Evolutionary conservation across 1,139 yeast species (phyloP).

Genomic region (Wickerhamiella pararugosa): DNA sequence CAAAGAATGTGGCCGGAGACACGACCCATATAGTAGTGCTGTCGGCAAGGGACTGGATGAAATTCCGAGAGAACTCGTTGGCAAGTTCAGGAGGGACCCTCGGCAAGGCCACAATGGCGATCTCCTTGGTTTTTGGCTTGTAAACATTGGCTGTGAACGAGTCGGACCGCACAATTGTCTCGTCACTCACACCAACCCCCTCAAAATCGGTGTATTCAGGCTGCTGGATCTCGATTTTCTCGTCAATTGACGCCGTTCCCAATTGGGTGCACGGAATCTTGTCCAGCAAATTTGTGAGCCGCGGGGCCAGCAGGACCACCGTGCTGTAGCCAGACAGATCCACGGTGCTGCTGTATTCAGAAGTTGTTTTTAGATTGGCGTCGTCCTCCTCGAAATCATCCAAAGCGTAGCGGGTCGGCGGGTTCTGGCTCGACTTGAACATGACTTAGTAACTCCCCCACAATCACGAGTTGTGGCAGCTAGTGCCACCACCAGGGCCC

Average conservation of each 20-base stretch:
- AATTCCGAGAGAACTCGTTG: conserved; percentile 10
- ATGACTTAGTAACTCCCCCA: conserved; percentile 16
- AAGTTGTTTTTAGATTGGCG: conserved; percentile 27
- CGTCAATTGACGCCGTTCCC: conserved; percentile 2
- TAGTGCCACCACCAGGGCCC: not conserved
- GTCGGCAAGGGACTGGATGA: conserved; percentile 6
- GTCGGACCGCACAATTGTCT: not conserved
- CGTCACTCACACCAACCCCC: conserved; percentile 3
- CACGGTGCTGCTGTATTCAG: conserved; percentile 7
- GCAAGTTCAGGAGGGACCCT: conserved; percentile 11
- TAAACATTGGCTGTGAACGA: no score
- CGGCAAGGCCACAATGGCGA: conserved; percentile 10
- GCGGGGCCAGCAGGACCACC: conserved; percentile 12
- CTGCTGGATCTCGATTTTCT: conserved; percentile 1
- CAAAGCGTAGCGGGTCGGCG: conserved; percentile 40
- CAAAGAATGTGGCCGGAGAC: conserved; percentile 13
- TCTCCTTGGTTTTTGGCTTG: not conserved
- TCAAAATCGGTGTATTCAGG: conserved; percentile 7
- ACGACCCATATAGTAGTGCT: conserved; percentile 6
- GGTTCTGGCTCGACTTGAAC: conserved; percentile 46
- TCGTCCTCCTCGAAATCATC: conserved; percentile 17
- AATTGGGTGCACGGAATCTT: conserved; percentile 5
- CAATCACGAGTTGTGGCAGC: not conserved
- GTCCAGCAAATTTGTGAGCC: conserved; percentile 8
- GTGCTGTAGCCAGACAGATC: not conserved